Base-by-base conservation (phyloP, 352 stramenopile genomes). In the Globisporangium spinosum region DNA sequence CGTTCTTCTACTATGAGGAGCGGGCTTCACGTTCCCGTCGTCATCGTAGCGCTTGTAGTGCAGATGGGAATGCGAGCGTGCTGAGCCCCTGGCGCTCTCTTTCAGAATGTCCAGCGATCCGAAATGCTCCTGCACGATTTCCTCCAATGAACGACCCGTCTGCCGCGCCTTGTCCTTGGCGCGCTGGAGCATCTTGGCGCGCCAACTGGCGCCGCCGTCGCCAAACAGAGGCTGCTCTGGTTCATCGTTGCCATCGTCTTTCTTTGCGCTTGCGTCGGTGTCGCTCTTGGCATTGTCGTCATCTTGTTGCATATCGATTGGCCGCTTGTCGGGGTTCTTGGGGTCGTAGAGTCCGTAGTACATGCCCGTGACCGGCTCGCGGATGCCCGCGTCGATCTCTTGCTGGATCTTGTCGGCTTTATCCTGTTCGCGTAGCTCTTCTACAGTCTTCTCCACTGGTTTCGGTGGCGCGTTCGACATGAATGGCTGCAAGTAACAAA, bases 341-440 rank as follows among this genome's bases (percentile, higher is more conserved):
- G 87, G 87, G 58, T 95, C 85, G 70, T 93, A 95, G 0, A 89
- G 74, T 0, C 87, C 85, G 40, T 91, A 94, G 38, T 90, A 70
- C 82, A 93, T 88, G 0, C 85, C 85, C 0, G 85, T 92, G 51
- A 94, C 82, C 0, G 87, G 85, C 63, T 95, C 85, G 9, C 85
- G 77, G 32, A 93, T 76, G 0, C 87, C 87, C 2, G 75, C 83
- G 58, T 89, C 82, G 47, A 93, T 93, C 67, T 95, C 85, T 1
- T 83, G 73, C 69, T 95, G 84, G 49, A 84, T 78, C 22, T 82
- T 89, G 61, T 83, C 77, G 10, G 83, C 73, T 22, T 88, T 82
- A 6, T 76, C 76, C 51, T 89, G 75, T 38, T 75, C 70, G 9
- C 70, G 59, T 9, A 82, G 27, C 59, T 94, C 74, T 15, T 71